Evolutionary conservation across 352 stramenopile species (phyloP).

Genomic region (Phytophthora pistaciae): DNA sequence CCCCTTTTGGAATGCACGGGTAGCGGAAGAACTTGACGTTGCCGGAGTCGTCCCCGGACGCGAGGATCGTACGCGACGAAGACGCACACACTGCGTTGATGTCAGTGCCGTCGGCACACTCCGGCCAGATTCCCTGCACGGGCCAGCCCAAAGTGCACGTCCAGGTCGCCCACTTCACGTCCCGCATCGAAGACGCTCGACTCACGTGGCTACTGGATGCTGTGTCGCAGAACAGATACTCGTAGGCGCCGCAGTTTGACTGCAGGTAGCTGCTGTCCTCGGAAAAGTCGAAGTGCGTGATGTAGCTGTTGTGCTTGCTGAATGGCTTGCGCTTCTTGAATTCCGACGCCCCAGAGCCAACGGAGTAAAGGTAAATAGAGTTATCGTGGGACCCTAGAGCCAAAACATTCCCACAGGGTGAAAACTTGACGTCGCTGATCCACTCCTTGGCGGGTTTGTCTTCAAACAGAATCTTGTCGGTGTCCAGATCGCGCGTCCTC

Average conservation of each 20-base stretch:
- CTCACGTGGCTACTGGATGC: constrained; percentile 83
- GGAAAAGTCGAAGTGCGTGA: constrained; percentile 89
- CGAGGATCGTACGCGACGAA: constrained; percentile 71
- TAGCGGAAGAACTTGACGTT: constrained; percentile 92
- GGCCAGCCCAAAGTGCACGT: constrained; percentile 93
- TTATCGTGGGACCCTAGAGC: constrained; percentile 83
- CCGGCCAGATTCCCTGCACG: constrained; percentile 92
- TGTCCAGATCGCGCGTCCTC: constrained; percentile 27
- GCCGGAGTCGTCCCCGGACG: constrained; percentile 82
- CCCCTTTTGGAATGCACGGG: constrained; percentile 76
- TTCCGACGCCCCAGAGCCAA: constrained; percentile 28
- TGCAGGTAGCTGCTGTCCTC: constrained; percentile 71
- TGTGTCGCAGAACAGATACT: constrained; percentile 93
- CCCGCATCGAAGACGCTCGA: constrained; percentile 71
- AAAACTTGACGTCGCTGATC: constrained; percentile 86
- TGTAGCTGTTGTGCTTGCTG: constrained; percentile 83
- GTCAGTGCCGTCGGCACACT: constrained; percentile 84
- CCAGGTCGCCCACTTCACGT: constrained; percentile 91
- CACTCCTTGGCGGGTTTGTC: constrained; percentile 74
- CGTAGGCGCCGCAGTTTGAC: constrained; percentile 89
- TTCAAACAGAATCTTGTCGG: constrained; percentile 54
- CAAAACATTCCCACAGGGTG: constrained; percentile 51
- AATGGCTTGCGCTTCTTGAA: constrained; percentile 81
- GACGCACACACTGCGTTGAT: constrained; percentile 84
- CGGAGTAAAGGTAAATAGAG: constrained; percentile 70